These are phyloP conservation scores for Dacryopinax primogenitus DNA, from an alignment of 768 basidiomycete species.

Conservation along the genomic window DNA sequence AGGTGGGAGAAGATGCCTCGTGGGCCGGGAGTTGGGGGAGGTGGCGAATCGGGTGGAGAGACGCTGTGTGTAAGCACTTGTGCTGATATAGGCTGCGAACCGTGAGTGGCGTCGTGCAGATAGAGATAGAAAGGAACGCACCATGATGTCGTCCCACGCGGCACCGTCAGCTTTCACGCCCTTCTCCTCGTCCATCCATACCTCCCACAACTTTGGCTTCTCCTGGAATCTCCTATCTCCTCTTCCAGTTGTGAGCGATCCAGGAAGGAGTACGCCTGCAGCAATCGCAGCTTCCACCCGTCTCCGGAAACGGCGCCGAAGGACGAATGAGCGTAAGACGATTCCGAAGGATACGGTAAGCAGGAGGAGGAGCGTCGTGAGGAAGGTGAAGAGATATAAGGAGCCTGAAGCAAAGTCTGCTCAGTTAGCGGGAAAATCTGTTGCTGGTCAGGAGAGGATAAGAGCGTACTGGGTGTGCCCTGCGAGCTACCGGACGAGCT, in stretches of 20 bases:
- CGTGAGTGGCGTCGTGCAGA: not conserved
- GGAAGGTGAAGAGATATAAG: constrained; percentile 20
- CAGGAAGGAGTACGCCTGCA: not conserved
- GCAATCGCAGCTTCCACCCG: constrained; percentile 13
- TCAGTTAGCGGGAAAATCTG: not conserved
- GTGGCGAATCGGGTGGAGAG: not conserved
- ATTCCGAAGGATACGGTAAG: constrained; percentile 18
- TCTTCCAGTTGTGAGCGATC: not conserved
- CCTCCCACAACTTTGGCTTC: constrained; percentile 4
- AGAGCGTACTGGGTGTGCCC: not conserved
- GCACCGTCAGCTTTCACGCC: not conserved
- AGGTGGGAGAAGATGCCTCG: not conserved
- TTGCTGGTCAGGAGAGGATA: not conserved
- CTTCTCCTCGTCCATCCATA: constrained; percentile 9
- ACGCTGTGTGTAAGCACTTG: not conserved
- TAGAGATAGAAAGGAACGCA: not conserved
- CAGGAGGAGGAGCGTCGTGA: constrained; percentile 19
- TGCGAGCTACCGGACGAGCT: not conserved
- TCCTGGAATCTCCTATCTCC: not conserved
- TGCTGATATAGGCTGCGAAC: not conserved
- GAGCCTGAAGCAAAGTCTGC: constrained; percentile 8
- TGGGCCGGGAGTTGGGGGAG: not conserved
- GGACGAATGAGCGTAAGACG: constrained; percentile 18
- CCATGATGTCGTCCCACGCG: not conserved
- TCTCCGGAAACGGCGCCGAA: constrained; percentile 19